Conservation (phyloP, 2,329 filamentous ascomycete species). For the Penicillium rolfsii region DNA sequence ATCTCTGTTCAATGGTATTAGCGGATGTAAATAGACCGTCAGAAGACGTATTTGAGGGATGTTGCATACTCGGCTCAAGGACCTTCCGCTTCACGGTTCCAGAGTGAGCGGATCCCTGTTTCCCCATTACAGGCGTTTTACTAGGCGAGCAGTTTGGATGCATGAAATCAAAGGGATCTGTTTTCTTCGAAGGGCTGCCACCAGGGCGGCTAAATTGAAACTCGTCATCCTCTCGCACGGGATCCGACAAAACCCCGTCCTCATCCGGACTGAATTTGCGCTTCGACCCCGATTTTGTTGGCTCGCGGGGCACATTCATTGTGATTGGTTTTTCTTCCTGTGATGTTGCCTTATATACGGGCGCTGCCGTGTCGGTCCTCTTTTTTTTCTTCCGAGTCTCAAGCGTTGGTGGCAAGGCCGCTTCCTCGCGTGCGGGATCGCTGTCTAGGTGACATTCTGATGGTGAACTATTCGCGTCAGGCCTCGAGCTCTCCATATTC, state of each 20-base stretch:
- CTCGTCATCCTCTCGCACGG: slow-evolving; percentile 33
- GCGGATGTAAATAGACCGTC: neutral
- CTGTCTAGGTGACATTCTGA: slow-evolving; percentile 9
- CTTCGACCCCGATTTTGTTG: slow-evolving; percentile 56
- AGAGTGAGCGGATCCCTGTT: slow-evolving; percentile 19
- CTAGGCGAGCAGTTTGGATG: slow-evolving; percentile 18
- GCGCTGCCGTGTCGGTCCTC: slow-evolving; percentile 4
- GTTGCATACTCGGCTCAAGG: slow-evolving; percentile 48
- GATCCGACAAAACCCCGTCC: slow-evolving; percentile 38
- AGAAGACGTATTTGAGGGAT: neutral
- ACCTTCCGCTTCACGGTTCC: slow-evolving; percentile 37
- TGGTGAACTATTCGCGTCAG: slow-evolving; percentile 12
- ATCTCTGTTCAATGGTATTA: slow-evolving; percentile 44
- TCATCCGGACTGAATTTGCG: slow-evolving; percentile 61
- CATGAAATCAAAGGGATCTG: slow-evolving; percentile 12
- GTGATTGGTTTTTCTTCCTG: slow-evolving; percentile 6
- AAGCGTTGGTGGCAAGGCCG: slow-evolving; percentile 35
- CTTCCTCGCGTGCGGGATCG: slow-evolving; percentile 21
- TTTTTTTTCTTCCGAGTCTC: slow-evolving; percentile 39
- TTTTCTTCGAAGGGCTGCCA: slow-evolving; percentile 23
- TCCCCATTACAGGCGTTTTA: slow-evolving; percentile 23
- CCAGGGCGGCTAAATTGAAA: slow-evolving; percentile 40
- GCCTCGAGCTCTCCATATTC: slow-evolving; percentile 36
- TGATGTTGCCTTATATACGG: neutral
- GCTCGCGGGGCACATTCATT: slow-evolving; percentile 15